phyloP scores from a whole-genome alignment of 2,329 filamentous ascomycete species.

The Xylariales sp. region DNA sequence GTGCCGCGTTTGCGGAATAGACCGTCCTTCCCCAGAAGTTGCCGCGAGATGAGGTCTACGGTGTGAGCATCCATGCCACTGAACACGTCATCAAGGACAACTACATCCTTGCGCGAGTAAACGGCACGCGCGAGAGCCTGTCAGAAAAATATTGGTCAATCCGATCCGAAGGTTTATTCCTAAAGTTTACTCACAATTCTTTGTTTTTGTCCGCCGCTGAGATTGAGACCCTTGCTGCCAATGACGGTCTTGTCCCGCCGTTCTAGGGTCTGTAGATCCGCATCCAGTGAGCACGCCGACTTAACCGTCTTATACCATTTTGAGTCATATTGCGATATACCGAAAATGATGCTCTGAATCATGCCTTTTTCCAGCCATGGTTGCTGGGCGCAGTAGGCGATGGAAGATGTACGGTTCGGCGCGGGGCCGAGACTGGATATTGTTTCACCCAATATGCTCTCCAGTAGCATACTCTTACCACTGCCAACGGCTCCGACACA shows the following conservation, averaged over 20 bases:
- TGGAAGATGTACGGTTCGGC: background rate
- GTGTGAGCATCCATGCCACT: constrained; percentile 32
- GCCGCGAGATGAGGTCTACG: constrained; percentile 23
- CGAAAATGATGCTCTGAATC: constrained; percentile 11
- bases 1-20: constrained; percentile 23
- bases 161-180: constrained; percentile 16
- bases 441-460: constrained; percentile 10
- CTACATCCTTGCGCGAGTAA: constrained; percentile 27
- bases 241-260: constrained; percentile 19
- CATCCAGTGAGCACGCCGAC: constrained; percentile 10
- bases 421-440: background rate
- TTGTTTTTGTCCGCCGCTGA: constrained; percentile 19
- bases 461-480: constrained; percentile 12
- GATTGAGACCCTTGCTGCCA: constrained; percentile 21
- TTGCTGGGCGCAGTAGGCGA: constrained; percentile 12
- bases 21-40: constrained; percentile 22
- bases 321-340: constrained; percentile 11
- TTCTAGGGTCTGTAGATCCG: constrained; percentile 12
- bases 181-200: constrained; percentile 17
- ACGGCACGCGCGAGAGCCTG: constrained; percentile 33
- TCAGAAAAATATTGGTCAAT: constrained; percentile 12
- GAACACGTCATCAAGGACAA: constrained; percentile 33
- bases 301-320: constrained; percentile 11
- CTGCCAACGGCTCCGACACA: constrained; percentile 10
- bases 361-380: constrained; percentile 14